Evolutionary conservation across 352 stramenopile species (phyloP).

Genomic region (Phytophthora meadii): DNA sequence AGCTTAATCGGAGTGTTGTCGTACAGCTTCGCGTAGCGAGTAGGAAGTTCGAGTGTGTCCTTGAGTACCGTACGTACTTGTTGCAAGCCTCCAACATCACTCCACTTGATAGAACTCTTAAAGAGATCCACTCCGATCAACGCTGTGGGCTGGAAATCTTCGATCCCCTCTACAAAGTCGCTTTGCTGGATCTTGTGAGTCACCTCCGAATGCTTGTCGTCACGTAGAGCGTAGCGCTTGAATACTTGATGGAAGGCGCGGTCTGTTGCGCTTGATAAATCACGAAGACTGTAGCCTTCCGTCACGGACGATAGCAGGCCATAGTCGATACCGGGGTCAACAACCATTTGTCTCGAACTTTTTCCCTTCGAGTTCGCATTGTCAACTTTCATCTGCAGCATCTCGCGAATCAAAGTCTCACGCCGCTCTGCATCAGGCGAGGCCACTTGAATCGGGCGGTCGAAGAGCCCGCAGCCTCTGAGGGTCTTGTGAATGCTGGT

Average conservation of each 20-base stretch:
- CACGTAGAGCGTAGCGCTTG: constrained; percentile 45
- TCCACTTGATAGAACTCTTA: constrained; percentile 89
- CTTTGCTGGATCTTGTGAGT: constrained; percentile 51
- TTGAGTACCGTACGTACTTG: constrained; percentile 87
- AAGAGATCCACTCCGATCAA: constrained; percentile 85
- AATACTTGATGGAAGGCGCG: constrained; percentile 73
- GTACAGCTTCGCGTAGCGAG: constrained; percentile 82
- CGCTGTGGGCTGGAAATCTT: constrained; percentile 83
- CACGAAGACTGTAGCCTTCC: constrained; percentile 83
- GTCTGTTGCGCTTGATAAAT: constrained; percentile 75
- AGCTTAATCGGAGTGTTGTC: constrained; percentile 85
- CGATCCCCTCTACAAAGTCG: constrained; percentile 80
- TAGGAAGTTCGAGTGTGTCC: constrained; percentile 90
- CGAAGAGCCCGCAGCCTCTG: constrained; percentile 71
- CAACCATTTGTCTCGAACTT: constrained; percentile 13
- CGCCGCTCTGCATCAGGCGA: constrained; percentile 69
- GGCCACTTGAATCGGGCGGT: constrained; percentile 64
- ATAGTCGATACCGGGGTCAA: constrained; percentile 74
- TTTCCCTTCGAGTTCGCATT: constrained; percentile 27
- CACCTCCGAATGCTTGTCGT: constrained; percentile 10
- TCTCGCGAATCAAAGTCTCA: constrained; percentile 64
- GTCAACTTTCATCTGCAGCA: constrained; percentile 62
- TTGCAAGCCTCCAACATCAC: constrained; percentile 84
- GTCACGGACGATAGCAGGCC: constrained; percentile 67
- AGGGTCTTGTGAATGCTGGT: constrained; percentile 75